These are phyloP conservation scores for Cutaneotrichosporon sp. DNA, from an alignment of 1,284 basidiomycete genomes.

Conservation along the genomic window DNA sequence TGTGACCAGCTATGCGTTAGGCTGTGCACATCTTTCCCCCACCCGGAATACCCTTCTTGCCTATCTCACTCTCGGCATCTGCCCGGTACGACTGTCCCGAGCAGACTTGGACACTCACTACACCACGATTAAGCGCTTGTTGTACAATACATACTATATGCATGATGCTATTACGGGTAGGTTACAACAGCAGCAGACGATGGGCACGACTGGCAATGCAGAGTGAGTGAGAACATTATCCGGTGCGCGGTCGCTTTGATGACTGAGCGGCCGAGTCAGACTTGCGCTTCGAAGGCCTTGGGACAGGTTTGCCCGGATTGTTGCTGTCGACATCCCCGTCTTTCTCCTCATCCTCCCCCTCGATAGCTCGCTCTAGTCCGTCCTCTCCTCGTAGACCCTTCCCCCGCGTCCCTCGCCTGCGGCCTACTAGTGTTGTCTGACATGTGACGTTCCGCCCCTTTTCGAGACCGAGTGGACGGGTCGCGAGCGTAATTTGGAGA, in stretches of 20 bases:
- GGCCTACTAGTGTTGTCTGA: conserved; percentile 13
- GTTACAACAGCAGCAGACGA: neutral
- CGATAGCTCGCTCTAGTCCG: neutral
- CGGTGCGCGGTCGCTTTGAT: neutral
- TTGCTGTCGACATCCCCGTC: neutral
- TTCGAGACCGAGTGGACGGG: conserved; percentile 51
- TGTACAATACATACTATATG: conserved; percentile 10
- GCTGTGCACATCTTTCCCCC: no score
- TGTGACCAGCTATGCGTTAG: no score
- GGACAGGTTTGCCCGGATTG: neutral
- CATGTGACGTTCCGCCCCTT: conserved; percentile 25
- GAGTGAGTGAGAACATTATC: neutral
- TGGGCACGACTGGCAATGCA: neutral
- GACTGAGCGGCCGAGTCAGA: neutral
- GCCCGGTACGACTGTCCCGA: neutral
- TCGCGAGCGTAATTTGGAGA: conserved; percentile 67
- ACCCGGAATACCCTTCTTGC: neutral
- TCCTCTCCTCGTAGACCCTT: neutral
- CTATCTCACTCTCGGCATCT: neutral
- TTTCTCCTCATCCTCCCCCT: neutral
- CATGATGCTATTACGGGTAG: conserved; percentile 4
- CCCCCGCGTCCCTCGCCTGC: neutral
- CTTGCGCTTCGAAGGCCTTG: conserved; percentile 10
- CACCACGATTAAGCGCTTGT: neutral
- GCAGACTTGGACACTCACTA: neutral